Evolutionary conservation across 169 alveolate species (phyloP), one percentile per base, ranked within the genome.

Genomic region (Eimeria necatrix): DNA sequence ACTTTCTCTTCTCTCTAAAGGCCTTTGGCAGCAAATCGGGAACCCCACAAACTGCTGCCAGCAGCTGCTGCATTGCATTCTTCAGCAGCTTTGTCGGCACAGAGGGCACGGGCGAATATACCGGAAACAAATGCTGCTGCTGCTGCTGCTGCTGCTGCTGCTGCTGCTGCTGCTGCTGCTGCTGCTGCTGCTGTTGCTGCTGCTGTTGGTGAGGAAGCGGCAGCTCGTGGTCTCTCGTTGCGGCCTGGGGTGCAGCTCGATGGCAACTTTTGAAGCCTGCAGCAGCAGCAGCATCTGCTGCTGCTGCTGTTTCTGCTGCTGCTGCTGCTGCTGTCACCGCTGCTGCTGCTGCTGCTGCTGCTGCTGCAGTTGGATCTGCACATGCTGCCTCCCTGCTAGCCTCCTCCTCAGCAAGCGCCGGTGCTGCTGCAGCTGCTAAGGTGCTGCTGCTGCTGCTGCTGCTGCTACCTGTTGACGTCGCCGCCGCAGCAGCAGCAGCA

Each of bases 1-100:
- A 14, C 20, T 14, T 8, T 14, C 64, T 56, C 64, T 56, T 56
- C 64, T 56, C 64, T 14, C 64, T 56, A 56, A 56, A 9, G 20
- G 64, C 64, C 64, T 56, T 56, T 56, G 64, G 64, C 64, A 56
- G 64, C 64, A 56, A 56, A 56, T 56, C 64, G 14, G 64, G 64
- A 56, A 14, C 64, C 14, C 64, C 14, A 56, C 20, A 8, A 9
- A 56, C 64, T 9, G 20, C 14, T 14, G 64, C 64, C 20, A 56
- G 64, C 8, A 56, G 64, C 14, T 56, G 20, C 64, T 56, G 8
- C 64, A 56, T 56, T 56, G 64, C 64, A 56, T 56, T 14, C 64
- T 56, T 56, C 64, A 56, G 14, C 20, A 56, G 8, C 64, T 56
- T 56, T 56, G 64, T 56, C 64, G 64, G 64, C 20, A 56, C 64